Conservation (phyloP, 176 grass and related monocot species). For the Ensete ventricosum region DNA sequence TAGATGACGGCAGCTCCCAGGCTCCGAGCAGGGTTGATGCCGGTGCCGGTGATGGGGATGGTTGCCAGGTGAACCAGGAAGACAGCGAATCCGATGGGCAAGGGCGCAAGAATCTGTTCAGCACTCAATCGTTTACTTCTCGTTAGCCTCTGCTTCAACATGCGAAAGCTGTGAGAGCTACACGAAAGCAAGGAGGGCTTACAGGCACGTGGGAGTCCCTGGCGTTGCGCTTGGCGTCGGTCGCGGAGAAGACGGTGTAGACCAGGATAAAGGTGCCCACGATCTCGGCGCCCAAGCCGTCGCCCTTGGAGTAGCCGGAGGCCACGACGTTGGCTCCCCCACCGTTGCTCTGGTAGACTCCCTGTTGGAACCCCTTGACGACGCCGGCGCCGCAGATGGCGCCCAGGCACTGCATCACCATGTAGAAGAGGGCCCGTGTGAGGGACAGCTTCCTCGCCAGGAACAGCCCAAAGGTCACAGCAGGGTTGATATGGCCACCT, state of each 20-base stretch:
- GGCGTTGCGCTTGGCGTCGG: constrained; percentile 86
- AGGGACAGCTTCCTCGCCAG: not conserved
- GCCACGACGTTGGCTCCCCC: constrained; percentile 67
- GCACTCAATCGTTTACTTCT: no score
- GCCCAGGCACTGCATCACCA: not conserved
- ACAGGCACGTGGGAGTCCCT: constrained; percentile 95
- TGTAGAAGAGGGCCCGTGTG: constrained; percentile 59
- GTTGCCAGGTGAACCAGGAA: constrained; percentile 96
- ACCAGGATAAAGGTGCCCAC: constrained; percentile 84
- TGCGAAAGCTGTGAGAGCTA: not conserved
- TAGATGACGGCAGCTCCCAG: constrained; percentile 82
- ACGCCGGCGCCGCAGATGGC: constrained; percentile 43
- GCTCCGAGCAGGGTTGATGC: constrained; percentile 94
- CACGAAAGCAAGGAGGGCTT: constrained; percentile 5
- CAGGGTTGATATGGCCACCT: constrained; percentile 70
- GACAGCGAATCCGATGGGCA: constrained; percentile 90
- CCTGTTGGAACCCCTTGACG: constrained; percentile 81
- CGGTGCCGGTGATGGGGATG: constrained; percentile 93
- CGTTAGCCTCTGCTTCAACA: no score
- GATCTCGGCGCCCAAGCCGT: constrained; percentile 74
- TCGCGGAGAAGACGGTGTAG: constrained; percentile 94
- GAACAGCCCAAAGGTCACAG: not conserved
- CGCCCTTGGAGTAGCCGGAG: constrained; percentile 66
- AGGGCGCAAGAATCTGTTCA: constrained; percentile 69
- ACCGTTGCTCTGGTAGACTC: constrained; percentile 61